These are phyloP conservation scores for Bremia lactucae DNA, from an alignment of 352 stramenopile genomes.

Conservation along the genomic window DNA sequence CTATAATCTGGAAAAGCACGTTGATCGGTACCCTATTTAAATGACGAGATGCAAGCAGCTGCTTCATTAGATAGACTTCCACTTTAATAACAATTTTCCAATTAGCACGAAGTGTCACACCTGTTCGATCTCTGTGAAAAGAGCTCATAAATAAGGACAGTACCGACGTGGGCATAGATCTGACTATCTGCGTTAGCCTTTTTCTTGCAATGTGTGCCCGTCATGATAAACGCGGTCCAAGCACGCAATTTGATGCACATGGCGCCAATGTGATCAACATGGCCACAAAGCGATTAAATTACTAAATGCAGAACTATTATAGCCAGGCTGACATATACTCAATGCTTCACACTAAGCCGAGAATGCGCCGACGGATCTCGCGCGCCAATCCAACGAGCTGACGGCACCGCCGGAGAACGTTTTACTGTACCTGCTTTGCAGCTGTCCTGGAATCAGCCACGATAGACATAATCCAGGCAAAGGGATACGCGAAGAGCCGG, in stretches of 20 bases:
- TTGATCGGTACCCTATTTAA: too few species aligned
- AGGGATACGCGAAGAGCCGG: slow-evolving; percentile 22
- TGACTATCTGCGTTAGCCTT: neutral
- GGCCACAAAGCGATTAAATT: neutral
- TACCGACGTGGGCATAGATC: too few species aligned
- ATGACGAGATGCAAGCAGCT: too few species aligned
- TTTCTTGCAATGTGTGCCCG: neutral
- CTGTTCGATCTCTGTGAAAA: too few species aligned
- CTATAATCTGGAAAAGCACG: too few species aligned
- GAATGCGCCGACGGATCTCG: slow-evolving; percentile 7
- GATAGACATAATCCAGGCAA: slow-evolving; percentile 6
- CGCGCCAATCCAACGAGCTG: slow-evolving; percentile 10
- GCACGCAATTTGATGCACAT: neutral
- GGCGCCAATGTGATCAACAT: neutral
- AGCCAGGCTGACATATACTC: neutral
- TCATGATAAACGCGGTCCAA: neutral
- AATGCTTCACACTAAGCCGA: neutral
- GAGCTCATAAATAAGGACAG: too few species aligned
- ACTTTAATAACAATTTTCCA: too few species aligned
- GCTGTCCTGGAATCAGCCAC: slow-evolving; percentile 3
- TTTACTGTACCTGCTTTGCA: slow-evolving; percentile 11
- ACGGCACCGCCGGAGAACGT: slow-evolving; percentile 3
- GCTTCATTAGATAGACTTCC: too few species aligned
- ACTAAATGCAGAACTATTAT: neutral
- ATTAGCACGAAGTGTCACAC: too few species aligned